Percentiles rank a stretch among this genome's conserved stretches.
Evolutionary conservation across 2,329 filamentous ascomycete genomes (phyloP).

Genomic region (Pyrenochaeta sp.): DNA sequence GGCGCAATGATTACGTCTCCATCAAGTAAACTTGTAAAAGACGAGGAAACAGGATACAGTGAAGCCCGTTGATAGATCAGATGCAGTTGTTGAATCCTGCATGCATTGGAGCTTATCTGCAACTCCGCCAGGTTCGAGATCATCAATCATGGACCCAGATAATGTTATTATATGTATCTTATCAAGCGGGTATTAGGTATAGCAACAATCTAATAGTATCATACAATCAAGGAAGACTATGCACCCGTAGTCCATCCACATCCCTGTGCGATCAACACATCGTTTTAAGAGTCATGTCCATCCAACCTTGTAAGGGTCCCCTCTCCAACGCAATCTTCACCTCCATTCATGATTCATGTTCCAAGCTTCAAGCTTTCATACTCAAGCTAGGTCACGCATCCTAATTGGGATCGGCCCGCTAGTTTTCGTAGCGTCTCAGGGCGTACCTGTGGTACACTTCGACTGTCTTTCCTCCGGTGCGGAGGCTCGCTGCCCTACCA

Average conservation of each 20-base stretch:
- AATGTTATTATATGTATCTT: too few relatives aligned
- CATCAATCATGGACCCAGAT: too few relatives aligned
- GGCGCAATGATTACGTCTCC: not conserved
- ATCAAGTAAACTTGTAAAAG: not conserved
- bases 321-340: not conserved
- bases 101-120: not conserved
- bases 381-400: constrained; percentile 5
- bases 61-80: not conserved
- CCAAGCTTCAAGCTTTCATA: constrained; percentile 3
- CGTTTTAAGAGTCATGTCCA: not conserved
- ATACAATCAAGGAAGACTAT: not conserved
- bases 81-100: not conserved
- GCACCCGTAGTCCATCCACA: not conserved
- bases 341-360: not conserved
- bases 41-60: not conserved
- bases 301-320: constrained; percentile 1
- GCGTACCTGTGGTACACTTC: constrained; percentile 1
- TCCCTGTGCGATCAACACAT: not conserved
- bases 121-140: too few relatives aligned
- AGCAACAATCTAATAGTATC: not conserved
- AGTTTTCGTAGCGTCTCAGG: constrained; percentile 1
- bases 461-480: constrained; percentile 7
- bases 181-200: too few relatives aligned
- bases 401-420: constrained; percentile 20
- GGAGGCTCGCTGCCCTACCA: constrained; percentile 7